Evolutionary conservation across 208 protist genomes (phyloP), one percentile per base, ranked within the genome.

Genomic region (Leishmania turanica): DNA sequence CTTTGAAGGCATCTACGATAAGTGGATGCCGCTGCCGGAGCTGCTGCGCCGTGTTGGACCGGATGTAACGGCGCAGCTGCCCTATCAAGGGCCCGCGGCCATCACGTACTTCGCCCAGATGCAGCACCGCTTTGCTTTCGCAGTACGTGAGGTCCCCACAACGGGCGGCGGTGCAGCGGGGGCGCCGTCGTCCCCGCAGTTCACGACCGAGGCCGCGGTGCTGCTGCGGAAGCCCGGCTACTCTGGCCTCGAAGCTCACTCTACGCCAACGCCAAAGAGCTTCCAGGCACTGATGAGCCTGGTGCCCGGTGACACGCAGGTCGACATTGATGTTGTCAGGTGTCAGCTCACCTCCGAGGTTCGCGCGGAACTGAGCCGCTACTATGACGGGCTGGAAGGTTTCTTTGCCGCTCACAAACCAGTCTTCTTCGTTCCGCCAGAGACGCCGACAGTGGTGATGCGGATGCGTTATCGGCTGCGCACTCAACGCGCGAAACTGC

Each of bases 21-120:
- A 88, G 65, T 98, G 95, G 93, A 92, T 98, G 89, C 89, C 93
- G 66, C 92, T 98, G 70, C 84, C 72, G 13, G 72, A 89, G 85
- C 88, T 98, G 42, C 88, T 98, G 47, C 56, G 83, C 42, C 89
- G 92, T 31, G 89, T 85, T 5, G 87, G 88, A n/a, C 80, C 90
- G 34, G 79, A n/a, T 13, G 89, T 85, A 31, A 87, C 91, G 27
- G 87, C 82, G 17, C 75, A 62, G 80, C 79, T 98, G n/a, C 92
- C 93, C 1, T 93, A 88, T 49, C 62, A 89, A 34, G 93, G 95
- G 27, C 75, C 90, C 13, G 88, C 84, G 17, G 78, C 92, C 31
- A 91, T 98, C 64, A 83, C 95, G 64, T 98, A 92, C 84, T 98
- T 98, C 87, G 93, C 95, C 1, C 93, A 98, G 82, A 97, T 98